Conservation (phyloP, 108 stramenopile genomes). For the Bacterosira constricta region DNA sequence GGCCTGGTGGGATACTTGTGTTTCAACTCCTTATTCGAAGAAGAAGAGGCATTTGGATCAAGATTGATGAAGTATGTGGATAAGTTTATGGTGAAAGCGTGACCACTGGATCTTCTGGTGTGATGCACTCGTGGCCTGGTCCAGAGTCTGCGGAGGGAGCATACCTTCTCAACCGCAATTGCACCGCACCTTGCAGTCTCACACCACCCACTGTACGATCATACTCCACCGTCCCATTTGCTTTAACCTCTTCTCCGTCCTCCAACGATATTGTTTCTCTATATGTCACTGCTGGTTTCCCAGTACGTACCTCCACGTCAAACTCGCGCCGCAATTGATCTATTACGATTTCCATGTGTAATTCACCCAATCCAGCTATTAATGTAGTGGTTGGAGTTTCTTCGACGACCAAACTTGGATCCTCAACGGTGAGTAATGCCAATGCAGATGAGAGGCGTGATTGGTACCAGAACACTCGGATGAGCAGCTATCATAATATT, state of each 20-base stretch:
- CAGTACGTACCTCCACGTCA: slow-evolving; percentile 66
- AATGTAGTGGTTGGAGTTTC: slow-evolving; percentile 78
- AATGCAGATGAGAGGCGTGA: slow-evolving; percentile 64
- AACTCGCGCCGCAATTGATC: slow-evolving; percentile 77
- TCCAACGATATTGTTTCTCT: slow-evolving; percentile 66
- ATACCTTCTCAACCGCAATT: slow-evolving; percentile 54
- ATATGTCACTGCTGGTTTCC: slow-evolving; percentile 78
- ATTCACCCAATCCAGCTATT: slow-evolving; percentile 82
- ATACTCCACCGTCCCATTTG: slow-evolving; percentile 66
- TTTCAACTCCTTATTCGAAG: slow-evolving; percentile 59
- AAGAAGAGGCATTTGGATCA: slow-evolving; percentile 37
- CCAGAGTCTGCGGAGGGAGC: not conserved
- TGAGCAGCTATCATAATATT: no score
- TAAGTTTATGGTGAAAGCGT: slow-evolving; percentile 57
- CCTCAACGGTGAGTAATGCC: slow-evolving; percentile 73
- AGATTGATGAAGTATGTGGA: slow-evolving; percentile 65
- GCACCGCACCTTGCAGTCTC: slow-evolving; percentile 67
- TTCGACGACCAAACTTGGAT: slow-evolving; percentile 83
- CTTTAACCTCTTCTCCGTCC: slow-evolving; percentile 51
- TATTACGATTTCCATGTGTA: slow-evolving; percentile 83
- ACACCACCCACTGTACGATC: slow-evolving; percentile 82
- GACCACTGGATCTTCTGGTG: slow-evolving; percentile 65
- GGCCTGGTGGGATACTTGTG: slow-evolving; percentile 49
- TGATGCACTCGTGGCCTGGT: slow-evolving; percentile 40
- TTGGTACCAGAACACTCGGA: no score